Evolutionary conservation across 179 eudicot species (phyloP).

Genomic region (Vitellaria paradoxa): DNA sequence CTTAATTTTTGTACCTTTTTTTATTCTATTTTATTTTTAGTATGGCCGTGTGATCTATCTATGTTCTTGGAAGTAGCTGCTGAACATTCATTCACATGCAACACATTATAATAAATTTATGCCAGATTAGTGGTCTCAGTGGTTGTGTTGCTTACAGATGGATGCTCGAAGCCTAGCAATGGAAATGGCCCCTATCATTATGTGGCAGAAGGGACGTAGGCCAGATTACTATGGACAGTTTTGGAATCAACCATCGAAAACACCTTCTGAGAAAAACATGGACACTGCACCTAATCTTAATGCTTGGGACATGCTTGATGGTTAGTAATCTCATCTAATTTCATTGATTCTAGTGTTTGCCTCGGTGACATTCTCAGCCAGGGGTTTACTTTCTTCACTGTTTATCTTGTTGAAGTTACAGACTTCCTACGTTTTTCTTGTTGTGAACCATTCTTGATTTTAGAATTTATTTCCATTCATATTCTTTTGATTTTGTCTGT

Average conservation of each 20-base stretch:
- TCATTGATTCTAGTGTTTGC: background rate
- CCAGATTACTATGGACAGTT: constrained; percentile 66
- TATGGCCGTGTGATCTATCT: background rate
- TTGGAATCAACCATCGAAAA: constrained; percentile 60
- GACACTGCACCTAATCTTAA: constrained; percentile 40
- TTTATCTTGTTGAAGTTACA: too few relatives aligned
- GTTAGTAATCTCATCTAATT: constrained; percentile 25
- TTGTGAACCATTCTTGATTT: too few relatives aligned
- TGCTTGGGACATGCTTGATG: constrained; percentile 72
- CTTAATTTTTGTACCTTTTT: too few relatives aligned
- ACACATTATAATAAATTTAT: background rate
- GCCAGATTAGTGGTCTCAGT: background rate
- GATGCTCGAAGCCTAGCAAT: constrained; percentile 81
- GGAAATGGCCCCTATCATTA: constrained; percentile 88
- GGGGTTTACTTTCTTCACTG: too few relatives aligned
- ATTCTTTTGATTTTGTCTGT: constrained; percentile 6
- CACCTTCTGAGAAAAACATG: constrained; percentile 31
- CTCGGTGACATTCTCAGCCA: too few relatives aligned
- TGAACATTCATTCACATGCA: background rate
- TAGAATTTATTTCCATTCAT: background rate
- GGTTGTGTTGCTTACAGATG: constrained; percentile 53
- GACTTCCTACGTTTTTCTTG: too few relatives aligned
- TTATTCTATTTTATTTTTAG: too few relatives aligned
- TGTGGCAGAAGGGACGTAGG: constrained; percentile 76
- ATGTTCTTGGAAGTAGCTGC: background rate